These are phyloP conservation scores for Kurtzmaniella quercitrusa DNA, from an alignment of 1,139 yeast species.

Conservation along the genomic window DNA sequence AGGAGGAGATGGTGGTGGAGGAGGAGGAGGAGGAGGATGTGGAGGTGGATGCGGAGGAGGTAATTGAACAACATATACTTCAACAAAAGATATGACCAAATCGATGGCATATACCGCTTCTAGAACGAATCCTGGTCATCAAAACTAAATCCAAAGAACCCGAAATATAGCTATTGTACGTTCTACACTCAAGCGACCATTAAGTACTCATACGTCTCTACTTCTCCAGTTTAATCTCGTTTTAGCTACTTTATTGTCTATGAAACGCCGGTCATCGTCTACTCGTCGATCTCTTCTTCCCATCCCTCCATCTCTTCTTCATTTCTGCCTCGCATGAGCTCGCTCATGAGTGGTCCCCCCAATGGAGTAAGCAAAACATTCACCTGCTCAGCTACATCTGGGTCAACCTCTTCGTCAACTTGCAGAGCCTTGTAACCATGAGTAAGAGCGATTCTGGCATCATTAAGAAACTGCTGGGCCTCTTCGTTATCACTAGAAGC, in stretches of 20 bases:
- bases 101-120: too few relatives aligned
- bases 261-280: neutral
- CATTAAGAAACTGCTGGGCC: constrained; percentile 32
- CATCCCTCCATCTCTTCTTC: constrained; percentile 40
- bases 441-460: constrained; percentile 52
- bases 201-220: too few relatives aligned
- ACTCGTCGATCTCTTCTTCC: constrained; percentile 38
- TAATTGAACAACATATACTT: too few relatives aligned
- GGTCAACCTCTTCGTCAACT: constrained; percentile 45
- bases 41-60: too few relatives aligned
- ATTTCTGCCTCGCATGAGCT: constrained; percentile 39
- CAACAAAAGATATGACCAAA: too few relatives aligned
- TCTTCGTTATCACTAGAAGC: constrained; percentile 21
- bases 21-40: constrained; percentile 3
- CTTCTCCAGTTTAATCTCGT: too few relatives aligned
- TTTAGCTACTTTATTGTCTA: too few relatives aligned
- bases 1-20: neutral
- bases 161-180: too few relatives aligned
- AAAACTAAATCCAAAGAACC: too few relatives aligned
- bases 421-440: constrained; percentile 48
- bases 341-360: constrained; percentile 56
- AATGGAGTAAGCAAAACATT: constrained; percentile 44
- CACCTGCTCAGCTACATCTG: constrained; percentile 53
- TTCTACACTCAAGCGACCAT: neutral
- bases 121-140: too few relatives aligned